Base-by-base conservation (phyloP, 345 rosid species). In the Raphanus sativus region DNA sequence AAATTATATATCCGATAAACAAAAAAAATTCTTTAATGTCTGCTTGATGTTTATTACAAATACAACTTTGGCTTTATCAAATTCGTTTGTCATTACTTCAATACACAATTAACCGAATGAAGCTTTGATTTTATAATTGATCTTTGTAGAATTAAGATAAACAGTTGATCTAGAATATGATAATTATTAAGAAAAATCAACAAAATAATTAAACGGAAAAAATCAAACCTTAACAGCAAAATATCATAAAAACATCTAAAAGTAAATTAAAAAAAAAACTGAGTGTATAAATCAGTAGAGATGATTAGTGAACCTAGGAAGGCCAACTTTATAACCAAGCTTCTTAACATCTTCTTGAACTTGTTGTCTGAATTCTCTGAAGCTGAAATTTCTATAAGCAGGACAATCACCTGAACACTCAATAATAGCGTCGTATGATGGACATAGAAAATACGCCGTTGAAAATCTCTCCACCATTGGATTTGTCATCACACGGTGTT, bases 371-470 rank as follows among this genome's bases (percentile, higher is more conserved):
- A 83, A 95, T 60, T 92, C 88, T 79, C 87, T 61, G 60, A 95
- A 95, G 85, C 86, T 92, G 67, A 92, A 95, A 61, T 84, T 84
- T 71, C 76, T 84, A n/a, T 95, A 95, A 34, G 85, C 34, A 8
- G 90, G 81, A 33, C 84, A 82, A 78, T 82, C 83, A 75, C 80
- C 38, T 10, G 77, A 68, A 67, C 85, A 84, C 62, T 92, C 86
- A 48, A 95, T 87, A 77, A 85, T 84, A 0, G 94, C 85, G 24
- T 95, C 97, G 73, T 81, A 80, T 1, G 93, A 89, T 33, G 97
- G 98, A 62, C 99, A 95, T 9, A 95, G 67, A 87, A 92, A 95
- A 84, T 91, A 95, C 21, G 99, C 99, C 2, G 91, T 87, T 0
- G 99, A 92, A 33, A 88, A 92, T 71, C 99, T 90, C 67, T 90